These are phyloP conservation scores for Mortierella sp. DNA, from an alignment of 371 early-diverging fungal species.

Conservation along the genomic window DNA sequence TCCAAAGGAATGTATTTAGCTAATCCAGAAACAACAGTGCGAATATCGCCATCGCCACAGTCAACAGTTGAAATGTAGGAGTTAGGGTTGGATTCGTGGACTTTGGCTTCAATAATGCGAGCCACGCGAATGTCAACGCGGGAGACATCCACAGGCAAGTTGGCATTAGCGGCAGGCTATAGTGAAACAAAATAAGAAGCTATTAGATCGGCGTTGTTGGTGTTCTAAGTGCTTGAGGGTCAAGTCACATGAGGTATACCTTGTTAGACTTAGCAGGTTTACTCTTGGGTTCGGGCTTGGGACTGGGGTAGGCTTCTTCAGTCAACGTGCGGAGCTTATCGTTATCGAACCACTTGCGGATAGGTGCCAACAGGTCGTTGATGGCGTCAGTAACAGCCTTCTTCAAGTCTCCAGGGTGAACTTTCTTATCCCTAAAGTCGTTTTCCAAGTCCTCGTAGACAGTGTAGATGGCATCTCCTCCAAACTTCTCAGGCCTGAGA, in stretches of 20 bases:
- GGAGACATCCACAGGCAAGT: slow-evolving; percentile 46
- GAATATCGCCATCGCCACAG: slow-evolving; percentile 66
- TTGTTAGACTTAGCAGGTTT: slow-evolving; percentile 55
- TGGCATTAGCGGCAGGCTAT: slow-evolving; percentile 46
- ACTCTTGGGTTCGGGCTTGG: slow-evolving; percentile 52
- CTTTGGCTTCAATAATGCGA: slow-evolving; percentile 61
- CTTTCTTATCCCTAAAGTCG: slow-evolving; percentile 87
- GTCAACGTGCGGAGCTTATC: slow-evolving; percentile 73
- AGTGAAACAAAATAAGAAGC: neutral
- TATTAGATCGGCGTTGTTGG: neutral
- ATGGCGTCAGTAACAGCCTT: slow-evolving; percentile 87
- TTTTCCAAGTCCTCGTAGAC: slow-evolving; percentile 83
- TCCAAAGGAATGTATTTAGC: slow-evolving; percentile 70
- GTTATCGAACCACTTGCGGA: slow-evolving; percentile 81
- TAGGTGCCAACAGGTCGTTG: slow-evolving; percentile 92
- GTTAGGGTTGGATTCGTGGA: slow-evolving; percentile 61
- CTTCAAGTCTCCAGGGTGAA: slow-evolving; percentile 99
- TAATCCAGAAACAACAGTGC: slow-evolving; percentile 84
- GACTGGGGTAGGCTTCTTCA: slow-evolving; percentile 77
- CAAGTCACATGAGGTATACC: slow-evolving; percentile 19
- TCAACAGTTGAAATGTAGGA: slow-evolving; percentile 69
- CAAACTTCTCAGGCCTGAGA: slow-evolving; percentile 88
- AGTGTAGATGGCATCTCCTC: slow-evolving; percentile 85
- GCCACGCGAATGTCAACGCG: slow-evolving; percentile 66
- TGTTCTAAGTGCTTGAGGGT: neutral